Evolutionary conservation across 1,284 basidiomycete genomes (phyloP), one percentile per base, ranked within the genome.

Genomic region (Apiotrichum siamense): DNA sequence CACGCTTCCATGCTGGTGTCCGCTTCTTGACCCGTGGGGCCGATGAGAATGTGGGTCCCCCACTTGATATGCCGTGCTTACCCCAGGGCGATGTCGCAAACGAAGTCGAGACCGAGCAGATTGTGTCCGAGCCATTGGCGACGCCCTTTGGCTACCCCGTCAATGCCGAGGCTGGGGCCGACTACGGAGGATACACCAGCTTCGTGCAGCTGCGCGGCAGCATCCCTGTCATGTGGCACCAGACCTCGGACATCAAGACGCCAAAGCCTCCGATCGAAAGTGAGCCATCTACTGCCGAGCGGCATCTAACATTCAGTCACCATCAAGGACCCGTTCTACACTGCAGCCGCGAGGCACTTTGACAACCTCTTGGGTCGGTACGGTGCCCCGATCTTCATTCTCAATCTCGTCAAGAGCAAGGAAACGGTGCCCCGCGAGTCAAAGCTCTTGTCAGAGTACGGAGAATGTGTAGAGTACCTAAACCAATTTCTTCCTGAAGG

Each of bases 81-180:
- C 10, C 3, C 4, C 62, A 93, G 87, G 96, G 96, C 2, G 89
- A 97, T 66, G 96, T 98, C 2, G 96, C 94, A 1, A 99, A 99
- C 65, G 96, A 98, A 73, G 96, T 99, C 3, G 96, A 99, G 74
- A 97, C 93, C 0, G 96, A 99, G 66, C 96, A 99, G 67, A 96
- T 98, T 47, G 93, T 98, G 1, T 90, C 87, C 3, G 94, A 98
- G 67, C 88, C 90, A 0, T 73, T 93, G 7, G 94, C 91, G 0
- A 98, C 92, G 0, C 83, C 91, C 0, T 93, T 94, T 69, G 88
- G 90, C 64, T 54, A 51, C 25, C 55, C 55, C 12, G 31, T 52
- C 27, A 80, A 66, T 83, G 85, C 44, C 31, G 64, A 61, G 3
- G 55, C 50, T n/a, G 59, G 57, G 3, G 56, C 61, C 11, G 67